Percentiles rank a stretch among this genome's conserved stretches.
Evolutionary conservation across 345 rosid genomes (phyloP).

Genomic region (Arabis hirsuta): DNA sequence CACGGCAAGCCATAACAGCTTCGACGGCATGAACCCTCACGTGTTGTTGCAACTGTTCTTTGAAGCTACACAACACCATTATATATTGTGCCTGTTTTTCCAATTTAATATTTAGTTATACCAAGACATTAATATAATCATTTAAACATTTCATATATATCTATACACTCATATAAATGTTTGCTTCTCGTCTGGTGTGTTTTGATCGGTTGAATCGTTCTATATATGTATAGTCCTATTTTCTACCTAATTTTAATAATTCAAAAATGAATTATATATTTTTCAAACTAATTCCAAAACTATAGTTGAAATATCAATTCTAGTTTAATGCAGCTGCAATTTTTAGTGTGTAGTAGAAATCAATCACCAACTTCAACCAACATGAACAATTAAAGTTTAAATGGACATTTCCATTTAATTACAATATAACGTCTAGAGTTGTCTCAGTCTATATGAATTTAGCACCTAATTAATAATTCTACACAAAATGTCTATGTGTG

Average conservation of each 20-base stretch:
- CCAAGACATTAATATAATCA: neutral
- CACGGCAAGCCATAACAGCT: constrained; percentile 99
- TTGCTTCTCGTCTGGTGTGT: constrained; percentile 28
- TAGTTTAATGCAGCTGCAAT: constrained; percentile 18
- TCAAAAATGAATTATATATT: too few relatives aligned
- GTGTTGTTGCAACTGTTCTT: constrained; percentile 98
- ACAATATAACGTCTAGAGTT: neutral
- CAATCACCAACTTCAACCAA: constrained; percentile 21
- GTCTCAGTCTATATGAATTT: constrained; percentile 8
- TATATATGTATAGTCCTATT: neutral
- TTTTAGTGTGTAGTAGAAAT: constrained; percentile 24
- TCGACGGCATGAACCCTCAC: constrained; percentile 98
- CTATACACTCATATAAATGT: neutral
- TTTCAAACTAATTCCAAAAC: constrained; percentile 18
- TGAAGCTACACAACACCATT: constrained; percentile 89
- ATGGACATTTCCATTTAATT: neutral
- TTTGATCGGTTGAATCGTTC: constrained; percentile 18
- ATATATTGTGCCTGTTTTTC: constrained; percentile 86
- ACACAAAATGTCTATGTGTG: neutral
- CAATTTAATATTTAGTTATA: neutral
- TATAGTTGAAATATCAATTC: constrained; percentile 29
- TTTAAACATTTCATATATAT: constrained; percentile 8
- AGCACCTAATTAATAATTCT: neutral
- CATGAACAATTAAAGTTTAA: constrained; percentile 1
- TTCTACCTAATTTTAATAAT: constrained; percentile 6